These are phyloP conservation scores for Flueggea neowawraea DNA, from an alignment of 441 rosid species.

Conservation along the genomic window DNA sequence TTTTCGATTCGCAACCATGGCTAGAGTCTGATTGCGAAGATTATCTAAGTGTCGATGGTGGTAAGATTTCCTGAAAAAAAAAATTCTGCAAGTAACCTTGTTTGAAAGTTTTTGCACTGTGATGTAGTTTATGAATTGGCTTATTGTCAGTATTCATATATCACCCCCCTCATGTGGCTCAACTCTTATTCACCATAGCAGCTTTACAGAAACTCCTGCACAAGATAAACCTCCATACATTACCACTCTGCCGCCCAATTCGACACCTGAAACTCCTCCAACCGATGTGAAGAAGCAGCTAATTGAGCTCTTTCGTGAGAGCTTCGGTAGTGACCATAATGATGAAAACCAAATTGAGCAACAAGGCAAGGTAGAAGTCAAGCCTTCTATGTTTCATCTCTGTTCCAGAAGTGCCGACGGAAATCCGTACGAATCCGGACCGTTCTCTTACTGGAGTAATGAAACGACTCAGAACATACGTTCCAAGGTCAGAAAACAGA, in stretches of 20 bases:
- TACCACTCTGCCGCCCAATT: constrained; percentile 5
- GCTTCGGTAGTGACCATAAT: constrained; percentile 17
- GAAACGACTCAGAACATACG: no score
- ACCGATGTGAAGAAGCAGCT: constrained; percentile 48
- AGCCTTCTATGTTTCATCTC: constrained; percentile 6
- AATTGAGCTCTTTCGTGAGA: constrained; percentile 48
- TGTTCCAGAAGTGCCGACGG: constrained; percentile 13
- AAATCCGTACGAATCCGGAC: constrained; percentile 14
- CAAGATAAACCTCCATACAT: constrained; percentile 13
- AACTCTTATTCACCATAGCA: constrained; percentile 36
- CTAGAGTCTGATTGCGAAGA: constrained; percentile 65
- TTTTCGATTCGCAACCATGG: constrained; percentile 53
- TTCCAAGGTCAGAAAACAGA: constrained; percentile 15
- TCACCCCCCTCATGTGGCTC: constrained; percentile 31
- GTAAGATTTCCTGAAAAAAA: constrained; percentile 16
- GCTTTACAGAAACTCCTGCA: constrained; percentile 15
- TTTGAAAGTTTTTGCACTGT: no score
- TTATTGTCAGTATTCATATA: constrained; percentile 25
- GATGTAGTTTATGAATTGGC: not conserved
- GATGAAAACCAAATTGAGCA: constrained; percentile 11
- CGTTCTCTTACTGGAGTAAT: not conserved
- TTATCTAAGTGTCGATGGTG: constrained; percentile 54
- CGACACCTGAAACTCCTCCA: constrained; percentile 27
- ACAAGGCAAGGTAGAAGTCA: constrained; percentile 14
- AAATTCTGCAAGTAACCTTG: no score